Evolutionary conservation across 2,329 filamentous ascomycete species (phyloP), one percentile per base, ranked within the genome.

Genomic region (Colletotrichum acutatum): DNA sequence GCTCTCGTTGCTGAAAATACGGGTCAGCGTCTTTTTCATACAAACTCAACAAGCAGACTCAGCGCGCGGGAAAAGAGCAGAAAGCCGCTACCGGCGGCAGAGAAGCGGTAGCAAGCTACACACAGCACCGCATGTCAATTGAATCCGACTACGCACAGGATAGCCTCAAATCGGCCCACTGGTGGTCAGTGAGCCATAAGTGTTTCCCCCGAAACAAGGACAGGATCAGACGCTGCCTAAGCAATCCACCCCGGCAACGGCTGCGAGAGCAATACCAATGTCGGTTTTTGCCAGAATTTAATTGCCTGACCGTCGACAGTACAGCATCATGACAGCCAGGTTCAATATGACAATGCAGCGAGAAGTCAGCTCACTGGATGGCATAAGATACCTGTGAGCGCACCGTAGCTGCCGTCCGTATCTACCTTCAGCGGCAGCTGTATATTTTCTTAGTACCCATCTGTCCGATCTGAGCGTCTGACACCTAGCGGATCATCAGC

Each of bases 141-240:
- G 60, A 67, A 65, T 52, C 66, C 56, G 54, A 56, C 56, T 16
- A 63, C 46, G 52, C 60, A 49, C 60, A 30, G 28, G 22, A 71
- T 57, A 28, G 34, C 34, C 60, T 42, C 37, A n/a, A 54, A 49
- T 37, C 30, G 54, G 32, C 42, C 30, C 26, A 26, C 34, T 24
- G 28, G 37, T 14, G 53, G 60, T 26, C 53, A 68, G 19, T 49
- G 42, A 49, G 16, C 42, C 19, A 49, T 19, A 30, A 46, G 52
- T 68, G 65, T 68, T 60, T 64, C 30, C 65, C 32, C 42, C 59
- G 46, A 59, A 34, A 65, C 66, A n/a, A 64, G 32, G 37, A 56
- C 52, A 49, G 22, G 59, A 59, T 54, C 59, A 32, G 59, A 59
- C 59, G 59, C 7, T 28, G 28, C 60, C 32, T 42, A 57, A 37